Evolutionary conservation across 2,329 filamentous ascomycete species (phyloP), one percentile per base, ranked within the genome.

Genomic region (Aspergillus latus): DNA sequence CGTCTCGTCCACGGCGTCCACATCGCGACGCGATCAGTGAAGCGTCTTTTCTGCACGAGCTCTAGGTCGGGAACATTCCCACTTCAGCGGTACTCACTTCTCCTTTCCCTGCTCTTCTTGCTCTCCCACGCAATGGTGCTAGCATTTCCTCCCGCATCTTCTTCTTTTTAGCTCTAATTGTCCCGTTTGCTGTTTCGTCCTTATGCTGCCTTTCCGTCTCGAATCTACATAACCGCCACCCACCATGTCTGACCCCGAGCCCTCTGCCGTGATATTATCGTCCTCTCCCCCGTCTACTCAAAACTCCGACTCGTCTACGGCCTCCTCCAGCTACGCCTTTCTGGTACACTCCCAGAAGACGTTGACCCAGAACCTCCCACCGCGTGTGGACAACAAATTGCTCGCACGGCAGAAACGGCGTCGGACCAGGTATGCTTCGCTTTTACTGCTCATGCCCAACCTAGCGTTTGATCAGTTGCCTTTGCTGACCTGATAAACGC

Each of bases 321-420:
- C 68, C 54, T 64, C 70, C 11, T 65, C 70, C 13, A 75, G 71
- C 53, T 80, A 81, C 67, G 80, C 83, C 49, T 86, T 85, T 65
- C 74, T 85, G n/a, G 80, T 84, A 42, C 82, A 85, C 67, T 84
- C 82, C 13, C 78, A 82, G 55, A 78, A 80, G 59, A 83, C 81
- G 13, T 69, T 85, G 50, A 80, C 79, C 13, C 77, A 82, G 62
- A 81, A 82, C 42, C 74, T 83, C 30, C 81, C 82, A 47, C 81
- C 82, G 28, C 79, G 80, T 56, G 77, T 84, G 46, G 83, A 86
- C 67, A 83, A 85, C 66, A 84, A 84, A 63, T 74, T 82, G 58
- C 74, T 84, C 50, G 81, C 79, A 45, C 80, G 84, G 47, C 84
- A 86, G 67, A 86, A 84, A 68, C 78, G 84, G 45, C 78, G 83